Conservation (phyloP, 2,329 filamentous ascomycete species). For the Cladosporium sp. region DNA sequence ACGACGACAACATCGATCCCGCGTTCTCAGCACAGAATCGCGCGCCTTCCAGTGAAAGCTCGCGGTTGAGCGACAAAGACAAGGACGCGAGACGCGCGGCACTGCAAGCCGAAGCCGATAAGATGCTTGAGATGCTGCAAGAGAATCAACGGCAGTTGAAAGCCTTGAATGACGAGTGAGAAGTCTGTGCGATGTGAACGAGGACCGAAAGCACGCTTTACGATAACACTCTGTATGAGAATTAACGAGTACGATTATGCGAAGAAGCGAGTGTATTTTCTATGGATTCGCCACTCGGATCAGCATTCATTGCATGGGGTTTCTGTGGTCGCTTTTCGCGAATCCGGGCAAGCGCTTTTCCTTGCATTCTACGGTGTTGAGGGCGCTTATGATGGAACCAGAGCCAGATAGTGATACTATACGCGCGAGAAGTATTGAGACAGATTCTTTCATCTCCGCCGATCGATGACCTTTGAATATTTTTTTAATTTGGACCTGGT, state of each 20-base stretch:
- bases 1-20: constrained; percentile 27
- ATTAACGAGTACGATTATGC: not conserved
- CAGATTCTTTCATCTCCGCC: no score
- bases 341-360: no score
- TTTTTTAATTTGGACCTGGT: no score
- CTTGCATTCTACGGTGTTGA: no score
- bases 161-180: constrained; percentile 17
- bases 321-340: no score
- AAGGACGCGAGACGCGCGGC: constrained; percentile 62
- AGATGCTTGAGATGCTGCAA: constrained; percentile 67
- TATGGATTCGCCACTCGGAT: not conserved
- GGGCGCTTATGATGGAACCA: no score
- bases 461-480: no score
- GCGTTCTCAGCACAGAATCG: constrained; percentile 31
- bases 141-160: constrained; percentile 72
- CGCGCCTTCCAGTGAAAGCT: constrained; percentile 5
- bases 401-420: no score
- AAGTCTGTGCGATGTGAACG: not conserved
- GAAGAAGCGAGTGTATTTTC: not conserved
- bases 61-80: constrained; percentile 25
- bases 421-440: no score
- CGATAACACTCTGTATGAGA: constrained; percentile 6
- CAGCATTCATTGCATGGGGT: no score
- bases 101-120: constrained; percentile 68
- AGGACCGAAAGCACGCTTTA: not conserved